Conservation (phyloP, 257 asterid species). For the Handroanthus guayacan region DNA sequence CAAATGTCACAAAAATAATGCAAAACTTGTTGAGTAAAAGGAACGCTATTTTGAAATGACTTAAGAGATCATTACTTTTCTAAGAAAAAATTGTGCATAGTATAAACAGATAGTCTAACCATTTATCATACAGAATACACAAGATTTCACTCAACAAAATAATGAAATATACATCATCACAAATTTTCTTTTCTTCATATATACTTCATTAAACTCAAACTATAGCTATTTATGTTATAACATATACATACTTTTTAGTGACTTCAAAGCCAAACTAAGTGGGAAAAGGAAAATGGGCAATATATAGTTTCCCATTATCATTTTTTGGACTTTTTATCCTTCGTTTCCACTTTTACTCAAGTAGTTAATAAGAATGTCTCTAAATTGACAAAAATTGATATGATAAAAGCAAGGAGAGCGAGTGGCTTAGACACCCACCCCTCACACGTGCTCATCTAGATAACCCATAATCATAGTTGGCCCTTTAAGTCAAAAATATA, state of each 20-base stretch:
- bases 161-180: background rate
- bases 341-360: constrained; percentile 47
- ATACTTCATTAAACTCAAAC: background rate
- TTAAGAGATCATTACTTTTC: too few relatives aligned
- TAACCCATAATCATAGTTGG: constrained; percentile 37
- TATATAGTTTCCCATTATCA: constrained; percentile 40
- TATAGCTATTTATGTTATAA: background rate
- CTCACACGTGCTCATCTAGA: constrained; percentile 52
- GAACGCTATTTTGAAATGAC: too few relatives aligned
- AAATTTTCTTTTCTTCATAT: background rate
- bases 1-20: too few relatives aligned
- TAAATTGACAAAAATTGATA: constrained; percentile 44
- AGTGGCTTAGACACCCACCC: constrained; percentile 45
- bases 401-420: constrained; percentile 37
- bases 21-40: too few relatives aligned
- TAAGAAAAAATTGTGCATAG: too few relatives aligned
- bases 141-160: background rate
- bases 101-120: too few relatives aligned
- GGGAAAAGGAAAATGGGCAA: constrained; percentile 7
- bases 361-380: constrained; percentile 52
- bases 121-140: too few relatives aligned
- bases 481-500: constrained; percentile 19
- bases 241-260: constrained; percentile 37
- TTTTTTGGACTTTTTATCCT: constrained; percentile 29
- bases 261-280: constrained; percentile 52